Evolutionary conservation across 345 rosid genomes (phyloP).

Genomic region (Eucalyptus globulus): DNA sequence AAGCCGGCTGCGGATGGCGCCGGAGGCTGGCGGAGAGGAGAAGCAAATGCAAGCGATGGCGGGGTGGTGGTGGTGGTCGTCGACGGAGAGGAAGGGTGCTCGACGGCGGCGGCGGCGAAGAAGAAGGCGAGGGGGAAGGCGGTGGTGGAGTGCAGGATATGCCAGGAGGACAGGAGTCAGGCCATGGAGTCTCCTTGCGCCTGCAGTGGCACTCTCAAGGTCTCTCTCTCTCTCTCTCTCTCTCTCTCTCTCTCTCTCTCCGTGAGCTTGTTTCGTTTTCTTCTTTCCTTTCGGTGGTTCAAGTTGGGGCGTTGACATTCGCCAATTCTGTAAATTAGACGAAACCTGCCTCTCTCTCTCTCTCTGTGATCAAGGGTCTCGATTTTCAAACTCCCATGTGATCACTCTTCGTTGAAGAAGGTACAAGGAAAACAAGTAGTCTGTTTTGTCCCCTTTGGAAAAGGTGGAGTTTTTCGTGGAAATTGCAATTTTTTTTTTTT

Average conservation of each 20-base stretch:
- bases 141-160: constrained; percentile 54
- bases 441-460: not conserved
- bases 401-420: not conserved
- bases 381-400: not conserved
- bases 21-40: not conserved
- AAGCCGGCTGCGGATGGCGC: not conserved
- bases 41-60: not conserved
- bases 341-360: not conserved
- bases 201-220: constrained; percentile 64
- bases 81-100: not conserved
- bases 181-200: constrained; percentile 59
- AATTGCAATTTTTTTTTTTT: not conserved
- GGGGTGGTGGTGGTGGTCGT: not conserved
- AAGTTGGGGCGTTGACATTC: not conserved
- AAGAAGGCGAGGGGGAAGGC: not conserved
- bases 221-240: too few species aligned
- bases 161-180: constrained; percentile 38
- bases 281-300: not conserved
- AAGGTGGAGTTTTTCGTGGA: not conserved
- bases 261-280: not conserved
- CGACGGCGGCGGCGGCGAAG: not conserved
- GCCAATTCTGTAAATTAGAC: not conserved
- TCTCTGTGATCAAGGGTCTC: not conserved
- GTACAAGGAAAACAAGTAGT: not conserved
- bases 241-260: too few species aligned